A percentile compares a stretch with the other conserved stretches of the same genome.
phyloP scores from a whole-genome alignment of 2,329 filamentous ascomycete genomes.

The Fusarium sp. region DNA sequence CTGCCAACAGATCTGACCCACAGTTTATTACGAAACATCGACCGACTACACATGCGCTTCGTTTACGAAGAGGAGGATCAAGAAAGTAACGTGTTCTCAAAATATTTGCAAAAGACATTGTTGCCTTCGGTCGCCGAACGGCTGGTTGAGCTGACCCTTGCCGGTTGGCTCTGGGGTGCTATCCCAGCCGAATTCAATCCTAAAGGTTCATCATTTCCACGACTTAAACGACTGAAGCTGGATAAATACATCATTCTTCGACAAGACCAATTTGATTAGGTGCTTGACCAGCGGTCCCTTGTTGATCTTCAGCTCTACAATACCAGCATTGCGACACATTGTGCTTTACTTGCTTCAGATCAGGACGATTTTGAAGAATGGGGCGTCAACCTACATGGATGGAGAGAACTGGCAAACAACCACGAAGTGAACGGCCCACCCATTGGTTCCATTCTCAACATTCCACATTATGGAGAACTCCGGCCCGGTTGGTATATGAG shows the following conservation, averaged over 20 bases:
- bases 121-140: slow-evolving; percentile 24
- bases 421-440: too few relatives aligned
- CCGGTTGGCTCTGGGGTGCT: slow-evolving; percentile 30
- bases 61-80: background rate
- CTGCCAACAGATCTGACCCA: slow-evolving; percentile 12
- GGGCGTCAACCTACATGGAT: slow-evolving; percentile 7
- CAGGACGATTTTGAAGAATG: background rate
- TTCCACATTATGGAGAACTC: fast-evolving
- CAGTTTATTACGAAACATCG: slow-evolving; percentile 18
- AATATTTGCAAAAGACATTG: background rate
- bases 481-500: background rate
- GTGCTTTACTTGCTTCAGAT: too few relatives aligned
- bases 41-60: slow-evolving; percentile 25
- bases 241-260: slow-evolving; percentile 19
- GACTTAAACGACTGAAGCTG: slow-evolving; percentile 30
- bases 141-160: slow-evolving; percentile 36
- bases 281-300: slow-evolving; percentile 23
- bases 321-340: slow-evolving; percentile 22
- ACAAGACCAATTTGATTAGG: slow-evolving; percentile 42
- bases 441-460: background rate
- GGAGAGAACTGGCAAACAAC: background rate
- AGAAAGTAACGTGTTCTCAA: too few relatives aligned
- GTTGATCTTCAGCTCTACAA: slow-evolving; percentile 4
- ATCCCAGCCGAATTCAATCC: slow-evolving; percentile 37
- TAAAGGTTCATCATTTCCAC: slow-evolving; percentile 29